Evolutionary conservation across 441 rosid species (phyloP), one percentile per base, ranked within the genome.

Genomic region (Bocquillonia castaneifolia): DNA sequence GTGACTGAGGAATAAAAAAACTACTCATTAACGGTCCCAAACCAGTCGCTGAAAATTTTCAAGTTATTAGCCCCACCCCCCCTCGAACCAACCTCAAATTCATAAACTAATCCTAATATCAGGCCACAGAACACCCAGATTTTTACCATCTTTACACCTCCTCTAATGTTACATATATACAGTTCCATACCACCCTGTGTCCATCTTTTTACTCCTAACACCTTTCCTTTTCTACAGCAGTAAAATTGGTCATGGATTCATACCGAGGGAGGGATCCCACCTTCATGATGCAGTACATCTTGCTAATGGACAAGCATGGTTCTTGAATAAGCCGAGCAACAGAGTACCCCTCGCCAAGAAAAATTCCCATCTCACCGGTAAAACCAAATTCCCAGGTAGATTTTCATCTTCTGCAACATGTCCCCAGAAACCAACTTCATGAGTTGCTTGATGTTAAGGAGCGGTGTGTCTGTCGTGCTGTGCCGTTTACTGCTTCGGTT

Each of bases 401-500:
- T 55, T 68, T 51, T 56, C 71, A 64, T 54, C 47, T 45, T 26
- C 64, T 47, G 69, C 56, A 69, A 68, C 74, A 67, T 54, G 66
- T 70, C 71, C 20, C 52, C 44, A 44, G 31, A 52, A 40, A 55
- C 60, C 53, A 63, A 67, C 47, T 63, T 80, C 80, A 80, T 48
- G 72, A 36, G 72, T 70, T 78, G 74, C 64, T 61, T 47, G 83
- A 69, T 50, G 86, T 72, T 59, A 75, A 69, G 69, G 80, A 42
- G 14, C 88, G 83, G 59, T 83, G 80, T 22, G 81, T 69, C 51
- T 81, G 86, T 67, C 92, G 69, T 32, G 81, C 77, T 28, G 91
- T 84, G 39, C 97, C 90, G 67, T 86, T 93, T 83, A 91, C 72
- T 28, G 93, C 96, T 81, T 95, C 88, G 5, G 77, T 84, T 75